Base-by-base conservation (phyloP, 495 filamentous ascomycete species). In the Penicillium paradoxum region DNA sequence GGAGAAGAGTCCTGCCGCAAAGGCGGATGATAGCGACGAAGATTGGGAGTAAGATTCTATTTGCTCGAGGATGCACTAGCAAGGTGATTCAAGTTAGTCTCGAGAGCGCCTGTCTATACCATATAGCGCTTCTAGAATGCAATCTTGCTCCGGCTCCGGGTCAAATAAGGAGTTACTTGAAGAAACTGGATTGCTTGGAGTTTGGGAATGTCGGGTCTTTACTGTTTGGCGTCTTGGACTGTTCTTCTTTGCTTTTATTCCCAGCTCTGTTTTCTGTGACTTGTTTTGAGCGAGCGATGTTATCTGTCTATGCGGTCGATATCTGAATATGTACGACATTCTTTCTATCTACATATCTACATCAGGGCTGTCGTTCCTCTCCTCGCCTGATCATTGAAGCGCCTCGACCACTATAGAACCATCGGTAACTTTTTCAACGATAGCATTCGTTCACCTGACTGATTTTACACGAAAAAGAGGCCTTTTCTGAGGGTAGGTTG, bases 21-120 rank as follows among this genome's bases (percentile, higher is more conserved):
- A 76, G 56, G 74, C 71, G 25, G 83, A 84, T 39, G 79, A 83
- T 21, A 82, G 79, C 45, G 82, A 85, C 56, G 83, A 87, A 56
- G 90, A 95, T 65, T 96, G 90, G 90, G 90, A 95, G 73, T 96
- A 78, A 69, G 11, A 10, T 25, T 21, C 1, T 22, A 9, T 38
- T 9, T 27, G 17, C 9, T 38, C 21, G n/a, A 18, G 15, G n/a
- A 25, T 14, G 19, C 46, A 38, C 34, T 78, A 47, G 38, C 45
- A 33, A 45, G 14, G 38, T 13, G 6, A 40, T 27, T 15, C 8
- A 30, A 51, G 25, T 43, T 32, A 18, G n/a, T 32, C 25, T 44
- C 17, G 22, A 17, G 21, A 36, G 36, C 10, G 29, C 10, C 33
- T 56, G 30, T 24, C 19, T 45, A 50, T 50, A 50, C 34, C 17